These are phyloP conservation scores for Verticillium tricorpus DNA, from an alignment of 2,329 filamentous ascomycete genomes.

Conservation along the genomic window DNA sequence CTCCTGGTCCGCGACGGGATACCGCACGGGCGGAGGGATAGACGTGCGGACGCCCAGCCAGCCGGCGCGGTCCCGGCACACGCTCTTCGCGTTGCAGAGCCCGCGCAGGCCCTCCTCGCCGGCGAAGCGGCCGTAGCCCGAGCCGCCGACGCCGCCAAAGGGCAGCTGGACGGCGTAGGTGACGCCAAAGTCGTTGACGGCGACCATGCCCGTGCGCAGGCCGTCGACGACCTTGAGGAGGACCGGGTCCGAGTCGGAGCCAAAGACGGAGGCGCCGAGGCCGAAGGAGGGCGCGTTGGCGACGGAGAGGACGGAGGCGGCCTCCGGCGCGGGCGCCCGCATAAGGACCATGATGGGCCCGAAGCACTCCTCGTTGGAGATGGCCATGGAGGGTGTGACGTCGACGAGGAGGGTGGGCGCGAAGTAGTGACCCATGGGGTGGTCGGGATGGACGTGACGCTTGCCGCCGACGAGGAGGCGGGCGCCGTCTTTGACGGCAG, in stretches of 20 bases:
- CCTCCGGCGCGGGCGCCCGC: constrained; percentile 58
- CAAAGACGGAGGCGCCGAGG: constrained; percentile 86
- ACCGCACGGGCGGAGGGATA: constrained; percentile 76
- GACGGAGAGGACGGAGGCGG: constrained; percentile 63
- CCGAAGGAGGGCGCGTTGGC: constrained; percentile 84
- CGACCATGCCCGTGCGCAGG: constrained; percentile 82
- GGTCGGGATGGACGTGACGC: constrained; percentile 64
- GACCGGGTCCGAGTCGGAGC: constrained; percentile 54
- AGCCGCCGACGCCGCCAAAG: constrained; percentile 87
- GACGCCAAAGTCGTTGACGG: constrained; percentile 90
- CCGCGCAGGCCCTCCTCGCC: constrained; percentile 82
- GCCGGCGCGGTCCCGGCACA: constrained; percentile 70
- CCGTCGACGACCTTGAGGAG: constrained; percentile 61
- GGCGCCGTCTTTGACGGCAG: constrained; percentile 76
- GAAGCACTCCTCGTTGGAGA: constrained; percentile 90
- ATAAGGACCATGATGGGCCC: constrained; percentile 86
- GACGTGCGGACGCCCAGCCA: constrained; percentile 63
- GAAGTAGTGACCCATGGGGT: constrained; percentile 87
- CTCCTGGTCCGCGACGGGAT: constrained; percentile 66
- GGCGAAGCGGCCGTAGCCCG: constrained; percentile 89
- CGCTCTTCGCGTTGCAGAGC: constrained; percentile 81
- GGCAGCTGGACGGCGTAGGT: constrained; percentile 93
- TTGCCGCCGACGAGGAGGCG: constrained; percentile 76
- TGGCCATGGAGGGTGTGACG: constrained; percentile 78
- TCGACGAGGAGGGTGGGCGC: constrained; percentile 84